Evolutionary conservation across 345 rosid species (phyloP).

Genomic region (Gossypioides kirkii): DNA sequence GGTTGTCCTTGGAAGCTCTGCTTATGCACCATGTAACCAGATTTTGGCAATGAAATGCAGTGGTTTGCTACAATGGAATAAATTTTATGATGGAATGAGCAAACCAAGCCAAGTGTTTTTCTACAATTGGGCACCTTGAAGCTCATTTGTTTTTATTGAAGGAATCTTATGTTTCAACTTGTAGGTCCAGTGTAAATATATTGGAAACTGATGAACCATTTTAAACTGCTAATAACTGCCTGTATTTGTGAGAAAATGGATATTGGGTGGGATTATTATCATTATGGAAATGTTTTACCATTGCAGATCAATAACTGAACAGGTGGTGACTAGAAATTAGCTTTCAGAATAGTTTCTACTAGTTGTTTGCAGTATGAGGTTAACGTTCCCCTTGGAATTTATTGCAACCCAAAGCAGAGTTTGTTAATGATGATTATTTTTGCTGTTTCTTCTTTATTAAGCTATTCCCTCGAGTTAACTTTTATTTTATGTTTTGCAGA

Average conservation of each 20-base stretch:
- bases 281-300: background rate
- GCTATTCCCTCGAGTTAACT: background rate
- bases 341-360: background rate
- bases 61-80: slow-evolving; percentile 8
- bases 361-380: background rate
- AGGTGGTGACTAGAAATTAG: background rate
- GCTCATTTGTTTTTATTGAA: background rate
- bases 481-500: background rate
- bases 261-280: background rate
- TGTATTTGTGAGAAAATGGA: background rate
- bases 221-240: background rate
- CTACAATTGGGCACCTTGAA: background rate
- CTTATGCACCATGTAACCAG: background rate
- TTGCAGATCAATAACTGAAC: slow-evolving; percentile 1
- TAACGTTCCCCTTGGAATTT: background rate
- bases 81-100: background rate
- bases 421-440: background rate
- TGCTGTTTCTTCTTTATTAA: background rate
- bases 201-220: slow-evolving; percentile 1
- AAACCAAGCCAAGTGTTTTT: slow-evolving; percentile 15
- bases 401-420: background rate
- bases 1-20: slow-evolving; percentile 19
- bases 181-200: background rate
- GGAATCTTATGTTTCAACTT: background rate
- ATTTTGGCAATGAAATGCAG: slow-evolving; percentile 9